Evolutionary conservation across 805 yeast species (phyloP).

Genomic region (Kodamaea nitidulidarum): DNA sequence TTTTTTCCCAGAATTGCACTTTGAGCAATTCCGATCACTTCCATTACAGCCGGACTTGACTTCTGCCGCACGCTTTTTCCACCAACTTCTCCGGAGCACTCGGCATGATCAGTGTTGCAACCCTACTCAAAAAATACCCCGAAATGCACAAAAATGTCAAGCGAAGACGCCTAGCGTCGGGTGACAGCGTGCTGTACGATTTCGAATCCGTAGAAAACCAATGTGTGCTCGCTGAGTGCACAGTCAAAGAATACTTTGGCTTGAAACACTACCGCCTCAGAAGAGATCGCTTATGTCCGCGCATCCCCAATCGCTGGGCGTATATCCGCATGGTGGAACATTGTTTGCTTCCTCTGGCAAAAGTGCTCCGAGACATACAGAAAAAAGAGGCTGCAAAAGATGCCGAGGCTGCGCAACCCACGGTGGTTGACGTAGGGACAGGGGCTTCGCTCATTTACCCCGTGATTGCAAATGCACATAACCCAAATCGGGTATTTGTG

Average conservation of each 20-base stretch:
- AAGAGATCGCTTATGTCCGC: constrained; percentile 17
- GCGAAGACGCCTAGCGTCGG: constrained; percentile 4
- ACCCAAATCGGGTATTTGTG: constrained; percentile 7
- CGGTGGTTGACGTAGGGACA: constrained; percentile 18
- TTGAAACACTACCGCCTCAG: constrained; percentile 10
- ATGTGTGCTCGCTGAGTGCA: constrained; percentile 15
- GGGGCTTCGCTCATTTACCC: constrained; percentile 20
- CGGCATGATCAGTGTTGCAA: neutral
- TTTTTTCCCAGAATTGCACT: too few relatives aligned
- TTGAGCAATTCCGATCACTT: too few relatives aligned
- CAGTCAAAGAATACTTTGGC: constrained; percentile 12
- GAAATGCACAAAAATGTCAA: constrained; percentile 6
- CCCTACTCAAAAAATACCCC: constrained; percentile 6
- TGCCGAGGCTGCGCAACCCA: too few relatives aligned
- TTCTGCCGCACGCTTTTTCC: neutral
- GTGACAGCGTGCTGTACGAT: constrained; percentile 9
- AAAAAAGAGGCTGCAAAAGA: neutral
- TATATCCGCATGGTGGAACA: constrained; percentile 16
- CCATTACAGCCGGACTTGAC: too few relatives aligned
- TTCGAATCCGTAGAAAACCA: constrained; percentile 12
- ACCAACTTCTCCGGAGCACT: neutral
- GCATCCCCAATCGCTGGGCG: constrained; percentile 17
- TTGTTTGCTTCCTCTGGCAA: constrained; percentile 9
- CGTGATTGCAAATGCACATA: constrained; percentile 11
- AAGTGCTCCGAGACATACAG: constrained; percentile 1